Conservation (phyloP, 495 filamentous ascomycete species). For the Diplogelasinospora grovesii region DNA sequence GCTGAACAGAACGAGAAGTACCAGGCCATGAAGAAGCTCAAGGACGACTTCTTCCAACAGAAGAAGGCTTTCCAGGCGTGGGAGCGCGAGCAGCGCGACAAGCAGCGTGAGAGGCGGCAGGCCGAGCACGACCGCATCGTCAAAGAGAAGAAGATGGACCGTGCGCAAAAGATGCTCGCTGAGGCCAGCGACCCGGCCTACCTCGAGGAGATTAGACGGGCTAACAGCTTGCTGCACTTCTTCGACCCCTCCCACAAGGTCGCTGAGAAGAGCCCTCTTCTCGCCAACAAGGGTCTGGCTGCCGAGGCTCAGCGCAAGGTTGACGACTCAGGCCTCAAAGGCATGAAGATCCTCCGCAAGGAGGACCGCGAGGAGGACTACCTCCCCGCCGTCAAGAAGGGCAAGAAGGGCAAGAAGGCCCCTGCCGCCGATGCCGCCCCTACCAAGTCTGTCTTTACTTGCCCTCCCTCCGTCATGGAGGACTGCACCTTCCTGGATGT, state of each 20-base stretch:
- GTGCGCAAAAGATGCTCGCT: conserved; percentile 77
- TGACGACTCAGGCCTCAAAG: conserved; percentile 70
- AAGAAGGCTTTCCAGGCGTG: conserved; percentile 73
- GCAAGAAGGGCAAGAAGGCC: conserved; percentile 76
- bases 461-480: conserved; percentile 83
- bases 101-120: conserved; percentile 49
- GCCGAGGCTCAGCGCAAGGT: conserved; percentile 77
- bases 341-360: conserved; percentile 70
- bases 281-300: conserved; percentile 52
- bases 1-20: conserved; percentile 80
- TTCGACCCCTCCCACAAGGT: conserved; percentile 68
- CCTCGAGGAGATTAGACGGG: conserved; percentile 80
- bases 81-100: conserved; percentile 69
- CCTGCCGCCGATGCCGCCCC: conserved; percentile 33
- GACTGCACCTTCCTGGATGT: conserved; percentile 77
- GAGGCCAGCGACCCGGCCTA: conserved; percentile 88
- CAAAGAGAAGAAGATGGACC: conserved; percentile 76
- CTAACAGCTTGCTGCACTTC: conserved; percentile 78
- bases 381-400: conserved; percentile 80
- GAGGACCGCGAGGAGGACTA: conserved; percentile 82
- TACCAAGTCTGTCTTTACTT: conserved; percentile 69
- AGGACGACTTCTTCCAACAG: conserved; percentile 74
- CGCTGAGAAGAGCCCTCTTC: conserved; percentile 56
- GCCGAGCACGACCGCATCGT: conserved; percentile 70
- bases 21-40: conserved; percentile 67